A percentile compares a stretch with the other conserved stretches of the same genome.
These are phyloP conservation scores for Mycena olivaceomarginata DNA, from an alignment of 768 basidiomycete genomes.

Conservation along the genomic window DNA sequence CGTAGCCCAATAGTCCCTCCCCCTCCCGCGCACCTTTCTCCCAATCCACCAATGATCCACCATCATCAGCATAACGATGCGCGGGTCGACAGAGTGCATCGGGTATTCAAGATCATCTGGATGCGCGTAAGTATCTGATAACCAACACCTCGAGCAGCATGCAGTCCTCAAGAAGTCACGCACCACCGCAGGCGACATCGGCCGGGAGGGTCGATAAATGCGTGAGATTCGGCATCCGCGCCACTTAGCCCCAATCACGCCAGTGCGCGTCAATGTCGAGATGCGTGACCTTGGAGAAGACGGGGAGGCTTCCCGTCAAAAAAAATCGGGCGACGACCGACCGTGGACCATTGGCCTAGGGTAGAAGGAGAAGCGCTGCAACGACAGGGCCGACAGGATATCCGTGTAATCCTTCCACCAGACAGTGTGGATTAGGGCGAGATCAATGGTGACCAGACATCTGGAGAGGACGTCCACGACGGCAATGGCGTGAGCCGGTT, in stretches of 20 bases:
- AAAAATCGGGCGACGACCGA: neutral
- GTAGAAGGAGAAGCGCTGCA: neutral
- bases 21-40: neutral
- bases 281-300: neutral
- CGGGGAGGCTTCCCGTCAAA: neutral
- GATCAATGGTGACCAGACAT: neutral
- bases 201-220: neutral
- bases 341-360: neutral
- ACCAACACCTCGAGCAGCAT: neutral
- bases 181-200: neutral
- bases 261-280: neutral
- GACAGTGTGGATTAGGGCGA: neutral
- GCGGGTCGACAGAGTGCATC: neutral
- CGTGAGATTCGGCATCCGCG: neutral
- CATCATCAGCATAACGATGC: neutral
- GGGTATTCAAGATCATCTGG: neutral
- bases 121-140: neutral
- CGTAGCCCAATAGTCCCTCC: slow-evolving; percentile 1
- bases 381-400: neutral
- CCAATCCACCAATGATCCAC: neutral
- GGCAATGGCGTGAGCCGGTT: neutral
- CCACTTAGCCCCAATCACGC: neutral
- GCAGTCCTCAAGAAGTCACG: neutral
- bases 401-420: neutral
- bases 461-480: neutral